Conservation (phyloP, 148 eudicot genomes). For the Silene uniflora region DNA sequence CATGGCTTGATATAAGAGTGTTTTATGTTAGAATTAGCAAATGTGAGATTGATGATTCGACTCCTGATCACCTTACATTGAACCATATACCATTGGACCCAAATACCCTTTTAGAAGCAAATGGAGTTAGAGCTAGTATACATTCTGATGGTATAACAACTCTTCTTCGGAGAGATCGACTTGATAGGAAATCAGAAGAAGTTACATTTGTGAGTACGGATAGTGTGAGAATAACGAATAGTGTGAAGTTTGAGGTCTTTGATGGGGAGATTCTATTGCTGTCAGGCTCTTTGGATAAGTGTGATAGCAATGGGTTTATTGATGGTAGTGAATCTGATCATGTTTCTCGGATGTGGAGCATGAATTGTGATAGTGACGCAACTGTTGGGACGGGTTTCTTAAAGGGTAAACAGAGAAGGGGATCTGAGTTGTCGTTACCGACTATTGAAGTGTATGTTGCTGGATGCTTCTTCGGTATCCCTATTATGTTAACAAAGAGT, state of each 20-base stretch:
- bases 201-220: slow-evolving; percentile 76
- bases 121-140: slow-evolving; percentile 57
- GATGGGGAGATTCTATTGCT: slow-evolving; percentile 48
- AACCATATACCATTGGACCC: slow-evolving; percentile 62
- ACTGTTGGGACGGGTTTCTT: slow-evolving; percentile 42
- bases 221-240: slow-evolving; percentile 52
- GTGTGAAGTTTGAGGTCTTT: slow-evolving; percentile 69
- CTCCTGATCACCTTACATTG: slow-evolving; percentile 58
- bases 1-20: slow-evolving; percentile 73
- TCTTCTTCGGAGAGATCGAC: slow-evolving; percentile 57
- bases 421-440: slow-evolving; percentile 36
- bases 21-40: too few species aligned
- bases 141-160: slow-evolving; percentile 51
- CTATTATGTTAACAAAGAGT: slow-evolving; percentile 60
- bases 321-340: slow-evolving; percentile 34
- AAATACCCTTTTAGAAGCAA: slow-evolving; percentile 70
- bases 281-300: slow-evolving; percentile 51
- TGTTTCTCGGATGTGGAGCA: slow-evolving; percentile 47
- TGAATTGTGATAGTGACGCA: slow-evolving; percentile 51
- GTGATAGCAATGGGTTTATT: slow-evolving; percentile 35
- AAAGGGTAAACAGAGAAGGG: slow-evolving; percentile 42
- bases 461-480: slow-evolving; percentile 54
- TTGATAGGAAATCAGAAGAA: slow-evolving; percentile 71
- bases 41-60: slow-evolving; percentile 53
- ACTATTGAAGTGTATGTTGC: slow-evolving; percentile 73